phyloP scores from a whole-genome alignment of 352 stramenopile species.

The Pythium insidiosum region DNA sequence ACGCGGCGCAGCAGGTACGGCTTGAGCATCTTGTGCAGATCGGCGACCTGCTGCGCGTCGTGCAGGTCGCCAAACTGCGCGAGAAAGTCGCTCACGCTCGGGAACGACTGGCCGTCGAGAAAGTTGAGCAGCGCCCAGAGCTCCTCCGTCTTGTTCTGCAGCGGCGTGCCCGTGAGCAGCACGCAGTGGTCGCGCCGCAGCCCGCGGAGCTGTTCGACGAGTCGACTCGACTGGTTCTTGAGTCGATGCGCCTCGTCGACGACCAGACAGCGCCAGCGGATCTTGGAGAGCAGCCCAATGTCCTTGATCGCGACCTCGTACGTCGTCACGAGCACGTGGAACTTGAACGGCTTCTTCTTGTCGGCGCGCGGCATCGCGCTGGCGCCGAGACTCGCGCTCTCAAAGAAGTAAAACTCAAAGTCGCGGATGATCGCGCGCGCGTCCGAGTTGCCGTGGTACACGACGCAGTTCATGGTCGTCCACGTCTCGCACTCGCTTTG shows the following conservation, averaged over 20 bases:
- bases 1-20: slow-evolving; percentile 83
- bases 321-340: slow-evolving; percentile 87
- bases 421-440: slow-evolving; percentile 92
- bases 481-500: slow-evolving; percentile 98
- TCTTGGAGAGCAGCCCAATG: slow-evolving; percentile 90
- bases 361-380: slow-evolving; percentile 60
- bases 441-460: slow-evolving; percentile 96
- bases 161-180: slow-evolving; percentile 76
- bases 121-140: slow-evolving; percentile 99
- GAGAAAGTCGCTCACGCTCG: slow-evolving; percentile 90
- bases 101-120: slow-evolving; percentile 91
- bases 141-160: slow-evolving; percentile 99
- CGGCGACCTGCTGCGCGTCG: slow-evolving; percentile 81
- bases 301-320: slow-evolving; percentile 90
- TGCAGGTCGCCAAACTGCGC: slow-evolving; percentile 88
- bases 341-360: slow-evolving; percentile 84
- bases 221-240: slow-evolving; percentile 81
- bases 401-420: slow-evolving; percentile 92
- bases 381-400: no score
- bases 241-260: slow-evolving; percentile 87
- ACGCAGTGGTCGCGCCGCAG: slow-evolving; percentile 78
- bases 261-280: slow-evolving; percentile 88
- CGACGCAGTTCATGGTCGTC: slow-evolving; percentile 98
- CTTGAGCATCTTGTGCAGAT: slow-evolving; percentile 88
- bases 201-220: slow-evolving; percentile 82